Percentiles rank a stretch among this genome's conserved stretches.
phyloP scores from a whole-genome alignment of 2,329 filamentous ascomycete species.

The Didymella exigua region DNA sequence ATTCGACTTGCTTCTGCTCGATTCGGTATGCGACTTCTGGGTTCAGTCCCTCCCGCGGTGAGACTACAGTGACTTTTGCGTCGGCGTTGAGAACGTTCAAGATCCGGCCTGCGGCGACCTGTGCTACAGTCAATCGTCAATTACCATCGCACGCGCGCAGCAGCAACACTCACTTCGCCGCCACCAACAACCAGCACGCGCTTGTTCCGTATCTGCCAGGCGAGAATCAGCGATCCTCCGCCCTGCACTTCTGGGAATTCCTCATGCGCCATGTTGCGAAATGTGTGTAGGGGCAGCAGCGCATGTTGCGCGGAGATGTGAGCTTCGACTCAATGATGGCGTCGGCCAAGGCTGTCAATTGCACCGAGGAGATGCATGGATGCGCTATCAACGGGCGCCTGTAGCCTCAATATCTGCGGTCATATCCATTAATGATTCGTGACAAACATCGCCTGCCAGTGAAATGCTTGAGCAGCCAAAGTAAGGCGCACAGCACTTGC shows the following conservation, averaged over 20 bases:
- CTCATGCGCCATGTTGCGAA: slow-evolving; percentile 54
- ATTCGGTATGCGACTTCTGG: slow-evolving; percentile 86
- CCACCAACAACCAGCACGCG: slow-evolving; percentile 91
- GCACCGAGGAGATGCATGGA: slow-evolving; percentile 5
- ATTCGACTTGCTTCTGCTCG: slow-evolving; percentile 73
- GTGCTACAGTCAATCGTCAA: slow-evolving; percentile 47
- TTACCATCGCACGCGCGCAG: slow-evolving; percentile 12
- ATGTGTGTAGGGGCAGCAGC: slow-evolving; percentile 21
- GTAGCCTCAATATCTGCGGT: not conserved
- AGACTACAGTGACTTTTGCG: slow-evolving; percentile 84
- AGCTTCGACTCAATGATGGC: slow-evolving; percentile 13
- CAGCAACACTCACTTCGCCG: slow-evolving; percentile 72
- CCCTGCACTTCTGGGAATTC: slow-evolving; percentile 80
- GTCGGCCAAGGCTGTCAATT: slow-evolving; percentile 16
- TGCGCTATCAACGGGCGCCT: slow-evolving; percentile 4
- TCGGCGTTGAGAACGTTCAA: slow-evolving; percentile 94
- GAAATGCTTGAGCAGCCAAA: no score
- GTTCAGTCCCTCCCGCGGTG: slow-evolving; percentile 79
- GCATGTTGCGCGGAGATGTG: slow-evolving; percentile 32
- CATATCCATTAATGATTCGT: not conserved
- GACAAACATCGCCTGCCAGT: no score
- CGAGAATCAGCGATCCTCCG: slow-evolving; percentile 89
- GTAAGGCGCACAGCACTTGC: not conserved
- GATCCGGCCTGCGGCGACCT: slow-evolving; percentile 96
- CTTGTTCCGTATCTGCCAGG: slow-evolving; percentile 93